phyloP scores from a whole-genome alignment of 2,329 filamentous ascomycete species.

The Cordyceps javanica region DNA sequence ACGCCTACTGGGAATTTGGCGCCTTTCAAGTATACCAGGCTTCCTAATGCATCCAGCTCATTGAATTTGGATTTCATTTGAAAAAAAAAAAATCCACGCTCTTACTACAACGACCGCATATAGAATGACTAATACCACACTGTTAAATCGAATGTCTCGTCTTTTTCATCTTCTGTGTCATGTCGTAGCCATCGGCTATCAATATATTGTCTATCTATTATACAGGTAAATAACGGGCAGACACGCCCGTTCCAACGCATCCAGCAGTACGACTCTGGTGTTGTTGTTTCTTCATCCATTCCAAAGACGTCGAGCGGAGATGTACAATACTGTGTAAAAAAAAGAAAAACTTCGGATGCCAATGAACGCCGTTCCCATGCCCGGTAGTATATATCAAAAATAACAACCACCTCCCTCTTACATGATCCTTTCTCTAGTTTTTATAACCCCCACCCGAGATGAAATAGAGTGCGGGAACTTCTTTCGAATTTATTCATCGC shows the following conservation, averaged over 20 bases:
- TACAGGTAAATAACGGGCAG: constrained; percentile 19
- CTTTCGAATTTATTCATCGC: constrained; percentile 43
- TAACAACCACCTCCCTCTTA: not conserved
- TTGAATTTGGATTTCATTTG: not conserved
- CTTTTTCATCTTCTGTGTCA: too few species aligned
- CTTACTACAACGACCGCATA: not conserved
- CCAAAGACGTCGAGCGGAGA: constrained; percentile 14
- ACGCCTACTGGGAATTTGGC: constrained; percentile 62
- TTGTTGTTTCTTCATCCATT: too few species aligned
- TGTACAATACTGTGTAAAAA: constrained; percentile 18
- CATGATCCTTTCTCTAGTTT: not conserved
- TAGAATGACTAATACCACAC: not conserved
- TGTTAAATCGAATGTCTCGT: too few species aligned
- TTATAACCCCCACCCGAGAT: not conserved
- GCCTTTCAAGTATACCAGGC: constrained; percentile 51
- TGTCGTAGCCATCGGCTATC: constrained; percentile 16
- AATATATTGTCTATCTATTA: constrained; percentile 22
- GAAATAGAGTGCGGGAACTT: too few species aligned
- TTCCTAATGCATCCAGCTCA: too few species aligned
- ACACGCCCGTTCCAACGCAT: not conserved
- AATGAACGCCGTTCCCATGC: constrained; percentile 21
- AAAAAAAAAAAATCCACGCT: not conserved
- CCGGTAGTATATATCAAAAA: constrained; percentile 18
- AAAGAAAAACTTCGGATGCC: constrained; percentile 24
- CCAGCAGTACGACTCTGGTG: not conserved